Conservation (phyloP, 129 eudicot species). For the Artemisia annua region DNA sequence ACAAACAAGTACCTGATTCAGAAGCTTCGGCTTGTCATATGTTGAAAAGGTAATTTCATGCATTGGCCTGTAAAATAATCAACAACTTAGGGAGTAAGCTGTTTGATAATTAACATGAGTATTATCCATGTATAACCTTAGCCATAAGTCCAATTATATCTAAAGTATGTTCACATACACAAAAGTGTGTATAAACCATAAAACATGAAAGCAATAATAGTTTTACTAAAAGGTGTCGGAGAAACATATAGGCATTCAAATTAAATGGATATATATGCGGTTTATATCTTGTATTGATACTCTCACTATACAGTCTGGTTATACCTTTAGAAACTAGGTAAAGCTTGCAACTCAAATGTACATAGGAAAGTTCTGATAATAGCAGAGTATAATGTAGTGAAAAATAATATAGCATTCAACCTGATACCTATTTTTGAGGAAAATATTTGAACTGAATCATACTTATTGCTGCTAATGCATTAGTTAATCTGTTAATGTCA, state of each 20-base stretch:
- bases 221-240: background rate
- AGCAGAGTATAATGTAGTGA: too few relatives aligned
- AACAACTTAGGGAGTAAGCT: slow-evolving; percentile 24
- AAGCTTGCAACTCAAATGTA: background rate
- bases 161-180: background rate
- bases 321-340: slow-evolving; percentile 8
- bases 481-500: background rate
- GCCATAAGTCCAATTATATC: background rate
- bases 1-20: slow-evolving; percentile 75
- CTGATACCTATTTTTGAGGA: too few relatives aligned
- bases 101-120: slow-evolving; percentile 4
- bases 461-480: slow-evolving; percentile 12
- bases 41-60: slow-evolving; percentile 96
- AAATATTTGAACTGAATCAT: too few relatives aligned
- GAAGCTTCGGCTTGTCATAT: slow-evolving; percentile 96
- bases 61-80: slow-evolving; percentile 74
- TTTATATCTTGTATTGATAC: background rate
- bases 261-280: background rate
- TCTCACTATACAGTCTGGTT: background rate
- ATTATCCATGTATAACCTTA: slow-evolving; percentile 4
- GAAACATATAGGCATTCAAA: slow-evolving; percentile 7
- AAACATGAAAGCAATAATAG: background rate
- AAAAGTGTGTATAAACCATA: background rate
- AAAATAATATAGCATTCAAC: too few relatives aligned
- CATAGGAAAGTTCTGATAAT: background rate